Base-by-base conservation (phyloP, 441 rosid species). In the Gossypium lobatum region DNA sequence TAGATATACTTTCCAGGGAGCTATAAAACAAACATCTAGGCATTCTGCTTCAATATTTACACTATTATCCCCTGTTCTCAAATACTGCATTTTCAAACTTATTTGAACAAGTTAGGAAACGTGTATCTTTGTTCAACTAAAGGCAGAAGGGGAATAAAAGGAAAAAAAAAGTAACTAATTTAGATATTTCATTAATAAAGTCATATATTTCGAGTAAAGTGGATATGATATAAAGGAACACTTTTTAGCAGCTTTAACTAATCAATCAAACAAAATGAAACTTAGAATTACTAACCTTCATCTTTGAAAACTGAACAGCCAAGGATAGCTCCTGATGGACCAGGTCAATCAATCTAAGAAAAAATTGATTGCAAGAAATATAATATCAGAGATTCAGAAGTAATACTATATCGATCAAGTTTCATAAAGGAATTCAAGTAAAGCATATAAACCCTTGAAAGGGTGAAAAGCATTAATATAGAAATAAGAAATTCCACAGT, bases 281-380 rank as follows among this genome's bases (percentile, higher is more conserved):
- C 42, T 42, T 73, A 76, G 78, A 66, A 62, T 10, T 65, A 75
- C 72, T 79, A 77, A 94, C 99, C 99, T 96, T 92, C 76, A 94
- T 79, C 78, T 86, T 94, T 57, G 91, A 85, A 84, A 96, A 92
- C 2, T 90, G 98, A 85, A 94, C 87, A 52, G 98, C 96, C 87
- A 96, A 83, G 64, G 91, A 86, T 85, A 91, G 81, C 68, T 94
- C 99, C 75, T 89, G 98, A 84, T 90, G 98, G 71, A 89, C 90
- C 90, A 91, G 78, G 86, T 96, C 99, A 80, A 90, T 77, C 88
- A 96, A 86, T 88, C 99, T 96, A 75, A 57, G 75, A 75, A 72
- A 73, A 71, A 52, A 75, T 60, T 10, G 42, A 74, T 50, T 23
- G 25, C 23, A 61, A n/a, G 75, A 59, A 25, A 26, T 34, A 4